Conservation (phyloP, 2,329 filamentous ascomycete species). For the Colletotrichum lentis region DNA sequence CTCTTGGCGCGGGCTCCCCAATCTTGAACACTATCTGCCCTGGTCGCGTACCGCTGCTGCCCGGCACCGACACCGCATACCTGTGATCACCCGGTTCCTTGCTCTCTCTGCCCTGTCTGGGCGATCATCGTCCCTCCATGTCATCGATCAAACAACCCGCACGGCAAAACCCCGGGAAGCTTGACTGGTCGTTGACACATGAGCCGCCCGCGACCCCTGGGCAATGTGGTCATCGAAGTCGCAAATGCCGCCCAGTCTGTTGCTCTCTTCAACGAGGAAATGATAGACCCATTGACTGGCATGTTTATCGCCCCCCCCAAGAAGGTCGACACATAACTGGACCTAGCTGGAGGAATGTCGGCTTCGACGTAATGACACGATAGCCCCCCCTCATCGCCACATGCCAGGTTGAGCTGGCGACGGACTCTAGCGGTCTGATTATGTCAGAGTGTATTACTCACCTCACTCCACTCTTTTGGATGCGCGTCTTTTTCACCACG, state of each 20-base stretch:
- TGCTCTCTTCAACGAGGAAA: constrained; percentile 25
- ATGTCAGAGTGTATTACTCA: constrained; percentile 15
- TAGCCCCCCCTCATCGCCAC: constrained; percentile 22
- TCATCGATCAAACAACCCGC: constrained; percentile 29
- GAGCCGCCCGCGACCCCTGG: neutral
- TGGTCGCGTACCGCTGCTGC: constrained; percentile 1
- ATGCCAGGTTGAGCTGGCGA: constrained; percentile 13
- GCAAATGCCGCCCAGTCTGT: neutral
- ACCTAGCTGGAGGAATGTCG: constrained; percentile 11
- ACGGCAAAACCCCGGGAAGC: constrained; percentile 10
- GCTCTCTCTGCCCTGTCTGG: constrained; percentile 8
- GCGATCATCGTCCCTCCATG: constrained; percentile 11
- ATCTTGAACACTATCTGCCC: constrained; percentile 8
- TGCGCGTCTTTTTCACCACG: too few species aligned
- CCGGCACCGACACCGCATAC: constrained; percentile 8
- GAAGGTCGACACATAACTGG: neutral
- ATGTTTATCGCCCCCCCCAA: constrained; percentile 10
- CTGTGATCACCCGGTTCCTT: neutral
- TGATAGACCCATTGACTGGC: constrained; percentile 25
- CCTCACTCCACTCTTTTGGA: neutral
- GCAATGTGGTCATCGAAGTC: constrained; percentile 13
- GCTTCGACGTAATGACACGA: constrained; percentile 37
- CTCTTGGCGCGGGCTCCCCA: constrained; percentile 23
- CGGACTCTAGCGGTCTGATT: constrained; percentile 5
- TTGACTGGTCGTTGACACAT: constrained; percentile 21